Percentiles rank a stretch among this genome's conserved stretches.
Evolutionary conservation across 2,329 filamentous ascomycete species (phyloP).

Genomic region (Fusarium falciforme): DNA sequence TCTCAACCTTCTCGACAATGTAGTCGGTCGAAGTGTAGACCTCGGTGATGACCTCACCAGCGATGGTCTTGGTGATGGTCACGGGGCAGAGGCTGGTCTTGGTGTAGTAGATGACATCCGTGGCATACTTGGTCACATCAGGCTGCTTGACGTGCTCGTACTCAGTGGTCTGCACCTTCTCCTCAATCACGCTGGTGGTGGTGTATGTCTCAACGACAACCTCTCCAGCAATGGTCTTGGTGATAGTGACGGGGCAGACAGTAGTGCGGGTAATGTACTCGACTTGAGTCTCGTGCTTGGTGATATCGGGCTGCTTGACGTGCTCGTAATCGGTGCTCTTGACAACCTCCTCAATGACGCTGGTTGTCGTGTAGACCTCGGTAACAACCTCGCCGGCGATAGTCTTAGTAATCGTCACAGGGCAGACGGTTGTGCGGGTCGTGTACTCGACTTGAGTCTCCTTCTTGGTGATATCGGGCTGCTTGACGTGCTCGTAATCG

Average conservation of each 20-base stretch:
- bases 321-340: constrained; percentile 50
- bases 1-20: constrained; percentile 49
- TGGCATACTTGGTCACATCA: constrained; percentile 42
- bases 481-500: constrained; percentile 49
- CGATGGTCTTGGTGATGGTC: constrained; percentile 50
- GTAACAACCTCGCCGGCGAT: constrained; percentile 56
- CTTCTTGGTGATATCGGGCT: constrained; percentile 51
- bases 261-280: constrained; percentile 54
- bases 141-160: constrained; percentile 50
- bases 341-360: constrained; percentile 45
- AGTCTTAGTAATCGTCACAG: constrained; percentile 48
- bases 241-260: constrained; percentile 55
- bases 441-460: constrained; percentile 51
- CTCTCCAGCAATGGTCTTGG: constrained; percentile 45
- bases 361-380: constrained; percentile 46
- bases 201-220: constrained; percentile 38
- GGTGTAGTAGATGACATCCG: constrained; percentile 55
- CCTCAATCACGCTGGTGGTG: constrained; percentile 40
- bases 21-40: constrained; percentile 43
- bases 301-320: constrained; percentile 48
- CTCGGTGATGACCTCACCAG: constrained; percentile 38
- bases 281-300: constrained; percentile 46
- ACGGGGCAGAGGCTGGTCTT: constrained; percentile 58
- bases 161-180: constrained; percentile 44
- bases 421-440: constrained; percentile 56